These are phyloP conservation scores for Cystobasidium onofrii DNA, from an alignment of 768 basidiomycete genomes.

Conservation along the genomic window DNA sequence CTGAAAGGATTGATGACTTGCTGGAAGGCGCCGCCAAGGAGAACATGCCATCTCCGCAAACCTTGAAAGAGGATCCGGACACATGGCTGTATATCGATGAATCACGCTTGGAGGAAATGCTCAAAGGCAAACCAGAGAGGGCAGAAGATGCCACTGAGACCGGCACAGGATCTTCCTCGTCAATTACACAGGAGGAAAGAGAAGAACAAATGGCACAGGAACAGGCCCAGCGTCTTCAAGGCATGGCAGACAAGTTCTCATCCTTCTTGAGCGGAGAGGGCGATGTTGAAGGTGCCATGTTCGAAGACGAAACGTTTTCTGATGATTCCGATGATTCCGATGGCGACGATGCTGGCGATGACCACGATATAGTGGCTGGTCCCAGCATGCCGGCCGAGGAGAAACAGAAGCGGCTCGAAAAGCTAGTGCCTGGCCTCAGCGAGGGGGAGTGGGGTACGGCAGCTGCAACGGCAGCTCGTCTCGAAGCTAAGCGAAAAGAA, in stretches of 20 bases:
- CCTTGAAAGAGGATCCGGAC: slow-evolving; percentile 60
- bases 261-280: slow-evolving; percentile 86
- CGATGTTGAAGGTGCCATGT: slow-evolving; percentile 75
- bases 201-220: slow-evolving; percentile 46
- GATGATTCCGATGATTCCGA: slow-evolving; percentile 63
- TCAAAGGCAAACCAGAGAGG: slow-evolving; percentile 27
- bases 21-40: background rate
- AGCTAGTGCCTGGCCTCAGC: slow-evolving; percentile 69
- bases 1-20: background rate
- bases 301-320: slow-evolving; percentile 79
- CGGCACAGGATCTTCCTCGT: slow-evolving; percentile 43
- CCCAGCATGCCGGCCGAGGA: slow-evolving; percentile 40
- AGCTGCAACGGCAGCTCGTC: slow-evolving; percentile 22
- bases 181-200: slow-evolving; percentile 39
- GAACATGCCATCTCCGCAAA: background rate
- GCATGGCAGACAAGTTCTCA: slow-evolving; percentile 75
- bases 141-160: slow-evolving; percentile 50
- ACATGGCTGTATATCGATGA: slow-evolving; percentile 60
- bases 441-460: slow-evolving; percentile 75
- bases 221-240: slow-evolving; percentile 63
- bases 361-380: slow-evolving; percentile 47
- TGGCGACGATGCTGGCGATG: slow-evolving; percentile 52
- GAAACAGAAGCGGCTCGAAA: slow-evolving; percentile 63
- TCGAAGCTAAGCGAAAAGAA: background rate
- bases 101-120: slow-evolving; percentile 36